Conservation (phyloP, 1,139 yeast species). For the Geotrichum restrictum region DNA sequence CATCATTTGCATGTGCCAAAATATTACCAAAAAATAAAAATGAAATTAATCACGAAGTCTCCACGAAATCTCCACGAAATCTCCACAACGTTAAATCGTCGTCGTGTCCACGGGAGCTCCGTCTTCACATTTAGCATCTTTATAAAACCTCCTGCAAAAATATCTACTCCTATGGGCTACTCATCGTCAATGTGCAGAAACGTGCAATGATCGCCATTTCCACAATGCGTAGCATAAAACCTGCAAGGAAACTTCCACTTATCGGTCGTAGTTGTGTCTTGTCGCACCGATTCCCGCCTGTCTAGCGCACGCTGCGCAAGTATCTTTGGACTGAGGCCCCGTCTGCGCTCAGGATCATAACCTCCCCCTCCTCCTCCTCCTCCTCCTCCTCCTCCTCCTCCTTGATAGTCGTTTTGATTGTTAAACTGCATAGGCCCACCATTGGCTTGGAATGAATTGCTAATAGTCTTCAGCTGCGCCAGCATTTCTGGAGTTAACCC, state of each 20-base stretch:
- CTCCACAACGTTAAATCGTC: too few species aligned
- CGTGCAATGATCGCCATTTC: slow-evolving; percentile 25
- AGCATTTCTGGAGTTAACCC: not conserved
- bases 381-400: not conserved
- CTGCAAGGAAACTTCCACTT: slow-evolving; percentile 25
- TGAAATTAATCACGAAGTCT: too few species aligned
- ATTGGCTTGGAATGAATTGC: not conserved
- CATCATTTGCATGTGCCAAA: too few species aligned
- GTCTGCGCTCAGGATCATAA: not conserved
- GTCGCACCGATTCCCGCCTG: slow-evolving; percentile 26
- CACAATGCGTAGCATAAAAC: slow-evolving; percentile 24
- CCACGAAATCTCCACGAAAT: too few species aligned
- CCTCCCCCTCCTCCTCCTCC: not conserved
- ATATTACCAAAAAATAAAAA: too few species aligned
- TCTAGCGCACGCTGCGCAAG: slow-evolving; percentile 23
- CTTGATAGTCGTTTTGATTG: slow-evolving; percentile 2
- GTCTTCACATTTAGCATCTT: too few species aligned
- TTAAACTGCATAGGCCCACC: not conserved
- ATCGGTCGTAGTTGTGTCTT: slow-evolving; percentile 21
- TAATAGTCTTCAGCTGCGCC: not conserved
- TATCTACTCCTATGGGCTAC: too few species aligned
- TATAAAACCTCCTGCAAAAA: too few species aligned
- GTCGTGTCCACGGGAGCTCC: too few species aligned
- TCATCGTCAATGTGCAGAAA: slow-evolving; percentile 19
- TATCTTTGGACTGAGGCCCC: slow-evolving; percentile 7